phyloP scores from a whole-genome alignment of 2,329 filamentous ascomycete genomes.

The Fusarium lyarnte region DNA sequence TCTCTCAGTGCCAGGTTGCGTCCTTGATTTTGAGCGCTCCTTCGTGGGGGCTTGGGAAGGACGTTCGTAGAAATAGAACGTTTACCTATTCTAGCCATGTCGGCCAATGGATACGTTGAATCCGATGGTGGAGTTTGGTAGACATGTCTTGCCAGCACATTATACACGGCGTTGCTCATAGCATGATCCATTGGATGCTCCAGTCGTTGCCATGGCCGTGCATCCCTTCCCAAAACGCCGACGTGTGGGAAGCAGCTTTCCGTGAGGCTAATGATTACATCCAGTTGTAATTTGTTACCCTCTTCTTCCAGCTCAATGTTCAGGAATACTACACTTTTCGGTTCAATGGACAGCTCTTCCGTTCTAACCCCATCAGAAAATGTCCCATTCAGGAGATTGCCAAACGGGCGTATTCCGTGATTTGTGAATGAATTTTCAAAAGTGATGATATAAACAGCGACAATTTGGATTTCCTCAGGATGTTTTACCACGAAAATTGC shows the following conservation, averaged over 20 bases:
- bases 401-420: rapidly evolving
- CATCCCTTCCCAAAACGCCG: rapidly evolving
- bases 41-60: neutral
- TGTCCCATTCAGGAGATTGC: rapidly evolving
- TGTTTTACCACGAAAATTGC: neutral
- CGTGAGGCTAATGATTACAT: rapidly evolving
- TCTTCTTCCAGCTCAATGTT: neutral
- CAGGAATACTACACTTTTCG: neutral
- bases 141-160: neutral
- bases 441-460: neutral
- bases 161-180: rapidly evolving
- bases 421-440: rapidly evolving
- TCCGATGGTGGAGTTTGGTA: neutral
- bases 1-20: neutral
- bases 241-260: neutral
- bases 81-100: rapidly evolving
- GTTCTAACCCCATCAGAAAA: rapidly evolving
- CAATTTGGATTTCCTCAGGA: neutral
- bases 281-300: rapidly evolving
- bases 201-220: neutral
- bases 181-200: neutral
- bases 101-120: neutral
- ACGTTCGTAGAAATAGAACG: rapidly evolving
- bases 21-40: rapidly evolving
- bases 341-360: neutral